Conservation (phyloP, 176 grass and related monocot genomes). For the Musa itinerans region DNA sequence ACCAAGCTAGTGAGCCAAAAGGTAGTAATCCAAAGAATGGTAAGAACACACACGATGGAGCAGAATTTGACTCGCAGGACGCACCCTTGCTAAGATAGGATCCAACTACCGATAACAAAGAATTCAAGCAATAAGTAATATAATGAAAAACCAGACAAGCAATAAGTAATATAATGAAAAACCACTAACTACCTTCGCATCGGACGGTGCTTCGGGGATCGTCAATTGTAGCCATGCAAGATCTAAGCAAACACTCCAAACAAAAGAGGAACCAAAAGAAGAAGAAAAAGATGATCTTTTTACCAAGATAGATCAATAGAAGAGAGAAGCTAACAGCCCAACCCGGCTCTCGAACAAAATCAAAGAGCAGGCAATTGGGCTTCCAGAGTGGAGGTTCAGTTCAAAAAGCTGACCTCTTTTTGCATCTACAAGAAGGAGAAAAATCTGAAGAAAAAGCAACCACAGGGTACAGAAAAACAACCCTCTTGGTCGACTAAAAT, state of each 20-base stretch:
- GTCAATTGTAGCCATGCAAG: constrained; percentile 72
- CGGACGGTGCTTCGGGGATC: too few species aligned
- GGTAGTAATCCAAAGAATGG: too few species aligned
- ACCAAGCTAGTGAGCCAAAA: too few species aligned
- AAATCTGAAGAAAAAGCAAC: background rate
- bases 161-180: too few species aligned
- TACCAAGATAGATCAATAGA: constrained; percentile 1
- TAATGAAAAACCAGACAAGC: too few species aligned
- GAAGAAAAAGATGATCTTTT: constrained; percentile 17
- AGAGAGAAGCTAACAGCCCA: background rate
- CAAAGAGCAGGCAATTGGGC: background rate
- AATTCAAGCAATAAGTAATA: too few species aligned
- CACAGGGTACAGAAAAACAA: constrained; percentile 67
- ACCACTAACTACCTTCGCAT: too few species aligned
- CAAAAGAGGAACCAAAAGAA: constrained; percentile 17
- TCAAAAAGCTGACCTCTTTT: constrained; percentile 51
- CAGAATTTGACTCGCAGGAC: too few species aligned
- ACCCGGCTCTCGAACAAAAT: constrained; percentile 20
- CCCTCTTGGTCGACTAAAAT: constrained; percentile 31
- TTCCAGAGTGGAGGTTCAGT: background rate
- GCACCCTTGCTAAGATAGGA: too few species aligned
- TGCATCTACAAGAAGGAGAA: constrained; percentile 22
- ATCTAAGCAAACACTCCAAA: background rate
- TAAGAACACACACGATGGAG: too few species aligned
- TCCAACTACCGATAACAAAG: too few species aligned